Evolutionary conservation across 768 basidiomycete genomes (phyloP), one percentile per base, ranked within the genome.

Genomic region (Lentinula boryana): DNA sequence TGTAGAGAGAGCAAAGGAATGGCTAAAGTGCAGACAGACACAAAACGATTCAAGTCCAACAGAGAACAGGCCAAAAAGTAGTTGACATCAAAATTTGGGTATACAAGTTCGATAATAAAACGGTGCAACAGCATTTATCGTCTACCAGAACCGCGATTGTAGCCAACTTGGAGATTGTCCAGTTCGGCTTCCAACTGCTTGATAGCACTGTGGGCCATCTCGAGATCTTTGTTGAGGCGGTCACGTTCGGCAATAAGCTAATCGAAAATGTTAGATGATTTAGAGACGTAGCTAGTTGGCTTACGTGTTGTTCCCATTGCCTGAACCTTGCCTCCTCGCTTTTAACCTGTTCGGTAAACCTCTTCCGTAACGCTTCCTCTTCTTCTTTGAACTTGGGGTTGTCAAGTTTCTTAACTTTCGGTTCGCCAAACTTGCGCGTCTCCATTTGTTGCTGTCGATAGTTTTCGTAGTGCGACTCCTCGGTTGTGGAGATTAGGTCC

Each of bases 351-450:
- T 99, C 97, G 33, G 97, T 99, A 77, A 99, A 99, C 63, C 95
- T 86, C 82, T 95, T 98, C 70, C 96, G 83, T 63, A 98, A 85
- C 62, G 87, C 82, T 75, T 99, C 97, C 74, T 99, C 96, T 78
- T 99, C 97, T 74, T 98, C 97, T 80, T 95, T 95, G 87, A 96
- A 99, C 76, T 98, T 98, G 68, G 97, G 96, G 75, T 98, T 99
- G 78, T 99, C 95, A 66, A 93, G 82, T 79, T 98, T 98, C 85
- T 93, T 95, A 69, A 95, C 93, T 79, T 98, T 98, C 66, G 95
- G 88, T 74, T 98, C 97, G 66, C 95, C 97, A 66, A 95, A 96
- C 76, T 98, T 98, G 76, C 97, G 89, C 7, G 97, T 98, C 82
- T 99, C 97, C 97, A 99, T 98, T 78, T 98, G 97, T 66, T 93